phyloP scores from a whole-genome alignment of 768 basidiomycete genomes.

The Phanerodontia chrysosporium region DNA sequence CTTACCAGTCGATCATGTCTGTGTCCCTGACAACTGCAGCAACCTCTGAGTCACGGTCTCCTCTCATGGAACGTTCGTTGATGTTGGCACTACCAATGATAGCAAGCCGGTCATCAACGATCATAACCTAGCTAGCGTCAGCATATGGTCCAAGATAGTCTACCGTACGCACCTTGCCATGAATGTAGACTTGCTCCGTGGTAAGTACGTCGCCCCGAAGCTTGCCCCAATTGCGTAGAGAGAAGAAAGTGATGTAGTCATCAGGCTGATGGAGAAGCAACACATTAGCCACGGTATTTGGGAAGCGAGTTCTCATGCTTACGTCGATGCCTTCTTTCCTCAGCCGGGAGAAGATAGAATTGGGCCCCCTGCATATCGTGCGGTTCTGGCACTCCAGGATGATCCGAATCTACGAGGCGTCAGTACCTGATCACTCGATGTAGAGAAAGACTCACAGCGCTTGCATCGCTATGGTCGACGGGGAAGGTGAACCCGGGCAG shows the following conservation, averaged over 20 bases:
- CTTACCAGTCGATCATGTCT: slow-evolving; percentile 90
- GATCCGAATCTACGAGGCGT: slow-evolving; percentile 66
- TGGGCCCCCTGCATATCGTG: slow-evolving; percentile 81
- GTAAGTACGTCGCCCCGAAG: slow-evolving; percentile 78
- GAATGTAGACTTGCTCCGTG: slow-evolving; percentile 68
- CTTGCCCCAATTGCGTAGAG: slow-evolving; percentile 91
- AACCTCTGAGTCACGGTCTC: slow-evolving; percentile 95
- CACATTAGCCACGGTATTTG: no score
- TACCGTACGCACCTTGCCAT: slow-evolving; percentile 2
- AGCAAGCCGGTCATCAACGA: slow-evolving; percentile 91
- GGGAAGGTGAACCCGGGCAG: slow-evolving; percentile 92
- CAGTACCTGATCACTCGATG: background rate
- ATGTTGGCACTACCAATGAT: slow-evolving; percentile 98
- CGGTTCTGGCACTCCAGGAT: slow-evolving; percentile 95
- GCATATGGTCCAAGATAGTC: slow-evolving; percentile 9
- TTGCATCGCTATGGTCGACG: slow-evolving; percentile 89
- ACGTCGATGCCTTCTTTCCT: slow-evolving; percentile 88
- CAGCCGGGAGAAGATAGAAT: slow-evolving; percentile 86
- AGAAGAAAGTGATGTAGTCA: slow-evolving; percentile 88
- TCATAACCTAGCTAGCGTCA: slow-evolving; percentile 70
- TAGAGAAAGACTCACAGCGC: slow-evolving; percentile 55
- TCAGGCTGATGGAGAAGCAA: slow-evolving; percentile 58
- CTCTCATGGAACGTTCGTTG: slow-evolving; percentile 93
- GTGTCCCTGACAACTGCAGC: slow-evolving; percentile 93
- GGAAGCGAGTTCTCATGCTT: no score